Conservation (phyloP, 306 rosid genomes). For the Castanospermum australe region DNA sequence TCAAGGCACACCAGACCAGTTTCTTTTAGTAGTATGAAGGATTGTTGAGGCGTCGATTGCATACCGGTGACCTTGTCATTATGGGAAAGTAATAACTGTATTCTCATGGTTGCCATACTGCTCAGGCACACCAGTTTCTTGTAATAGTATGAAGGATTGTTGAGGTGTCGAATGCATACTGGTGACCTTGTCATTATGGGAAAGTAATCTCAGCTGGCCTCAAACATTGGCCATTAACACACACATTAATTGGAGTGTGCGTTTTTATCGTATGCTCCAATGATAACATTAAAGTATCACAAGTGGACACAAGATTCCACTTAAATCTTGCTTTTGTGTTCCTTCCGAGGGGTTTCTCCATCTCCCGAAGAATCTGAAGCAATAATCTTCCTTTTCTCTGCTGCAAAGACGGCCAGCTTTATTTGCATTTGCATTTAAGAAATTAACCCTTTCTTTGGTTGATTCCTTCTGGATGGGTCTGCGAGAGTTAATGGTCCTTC, state of each 20-base stretch:
- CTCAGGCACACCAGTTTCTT: slow-evolving; percentile 31
- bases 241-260: neutral
- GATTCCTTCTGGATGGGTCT: slow-evolving; percentile 32
- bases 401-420: slow-evolving; percentile 39
- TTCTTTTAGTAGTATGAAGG: too few relatives aligned
- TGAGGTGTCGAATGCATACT: slow-evolving; percentile 20
- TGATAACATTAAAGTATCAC: neutral
- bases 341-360: neutral
- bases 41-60: too few relatives aligned
- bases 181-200: slow-evolving; percentile 41
- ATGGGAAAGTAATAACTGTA: neutral
- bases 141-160: slow-evolving; percentile 21
- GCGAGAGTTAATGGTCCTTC: slow-evolving; percentile 31
- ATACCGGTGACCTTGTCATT: too few relatives aligned
- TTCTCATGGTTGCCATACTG: neutral
- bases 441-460: slow-evolving; percentile 22
- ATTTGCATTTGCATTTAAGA: neutral
- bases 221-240: slow-evolving; percentile 20
- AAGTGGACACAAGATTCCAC: slow-evolving; percentile 29
- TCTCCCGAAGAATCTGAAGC: neutral
- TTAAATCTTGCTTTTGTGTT: slow-evolving; percentile 18
- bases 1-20: too few relatives aligned
- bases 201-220: slow-evolving; percentile 24
- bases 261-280: neutral
- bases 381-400: neutral